Evolutionary conservation across 805 yeast species (phyloP).

Genomic region (Barnettozyma populi): DNA sequence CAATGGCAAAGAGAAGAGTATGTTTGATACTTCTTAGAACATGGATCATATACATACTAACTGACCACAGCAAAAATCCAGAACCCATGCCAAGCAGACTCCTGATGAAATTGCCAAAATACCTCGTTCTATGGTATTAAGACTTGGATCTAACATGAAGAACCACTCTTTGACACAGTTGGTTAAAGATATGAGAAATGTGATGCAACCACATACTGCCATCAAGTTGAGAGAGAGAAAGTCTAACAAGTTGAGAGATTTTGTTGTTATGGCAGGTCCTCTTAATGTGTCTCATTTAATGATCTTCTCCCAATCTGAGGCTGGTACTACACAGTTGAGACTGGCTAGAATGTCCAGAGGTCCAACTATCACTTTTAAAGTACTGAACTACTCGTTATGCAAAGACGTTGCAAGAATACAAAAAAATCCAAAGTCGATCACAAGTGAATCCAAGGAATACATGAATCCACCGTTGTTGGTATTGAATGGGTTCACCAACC

Average conservation of each 20-base stretch:
- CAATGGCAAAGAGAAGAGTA: slow-evolving; percentile 52
- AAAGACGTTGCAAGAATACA: slow-evolving; percentile 71
- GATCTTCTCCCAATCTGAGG: slow-evolving; percentile 76
- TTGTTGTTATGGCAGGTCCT: slow-evolving; percentile 98
- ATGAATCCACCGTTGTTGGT: slow-evolving; percentile 84
- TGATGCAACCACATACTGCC: slow-evolving; percentile 97
- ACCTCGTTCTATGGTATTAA: slow-evolving; percentile 92
- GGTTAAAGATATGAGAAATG: slow-evolving; percentile 78
- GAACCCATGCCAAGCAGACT: slow-evolving; percentile 71
- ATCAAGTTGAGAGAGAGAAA: slow-evolving; percentile 81
- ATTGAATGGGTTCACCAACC: slow-evolving; percentile 79
- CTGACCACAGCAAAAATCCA: slow-evolving; percentile 52
- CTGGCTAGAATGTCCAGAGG: slow-evolving; percentile 89
- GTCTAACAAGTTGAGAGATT: slow-evolving; percentile 82
- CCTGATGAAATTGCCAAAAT: slow-evolving; percentile 67
- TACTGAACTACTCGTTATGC: slow-evolving; percentile 69
- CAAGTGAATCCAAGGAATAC: slow-evolving; percentile 56
- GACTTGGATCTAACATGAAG: slow-evolving; percentile 70
- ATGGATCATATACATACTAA: slow-evolving; percentile 10
- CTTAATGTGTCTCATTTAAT: slow-evolving; percentile 86
- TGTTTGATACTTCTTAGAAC: slow-evolving; percentile 9
- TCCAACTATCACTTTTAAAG: slow-evolving; percentile 83
- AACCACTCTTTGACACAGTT: slow-evolving; percentile 81
- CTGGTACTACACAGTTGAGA: slow-evolving; percentile 79
- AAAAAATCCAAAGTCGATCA: slow-evolving; percentile 73